Evolutionary conservation across 2,329 filamentous ascomycete species (phyloP).

Genomic region (Fusarium liriodendri): DNA sequence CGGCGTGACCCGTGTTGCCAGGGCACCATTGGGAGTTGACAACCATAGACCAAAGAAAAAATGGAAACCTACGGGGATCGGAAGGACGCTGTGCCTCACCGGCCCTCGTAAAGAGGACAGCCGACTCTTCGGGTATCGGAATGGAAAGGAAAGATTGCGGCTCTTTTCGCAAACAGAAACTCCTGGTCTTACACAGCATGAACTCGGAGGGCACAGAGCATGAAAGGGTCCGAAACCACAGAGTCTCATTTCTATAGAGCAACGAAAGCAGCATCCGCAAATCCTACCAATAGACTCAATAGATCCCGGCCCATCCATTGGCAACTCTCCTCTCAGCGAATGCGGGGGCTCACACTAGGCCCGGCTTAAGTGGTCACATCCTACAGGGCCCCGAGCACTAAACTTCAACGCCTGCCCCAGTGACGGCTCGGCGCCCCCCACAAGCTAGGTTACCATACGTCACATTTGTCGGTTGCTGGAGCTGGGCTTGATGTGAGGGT

Average conservation of each 20-base stretch:
- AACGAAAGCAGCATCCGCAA: constrained; percentile 10
- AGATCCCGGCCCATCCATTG: constrained; percentile 4
- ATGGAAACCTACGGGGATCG: constrained; percentile 13
- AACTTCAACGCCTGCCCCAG: constrained; percentile 12
- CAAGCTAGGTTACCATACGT: constrained; percentile 24
- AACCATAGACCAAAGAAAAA: constrained; percentile 3
- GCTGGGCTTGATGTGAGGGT: constrained; percentile 9
- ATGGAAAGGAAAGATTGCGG: constrained; percentile 9
- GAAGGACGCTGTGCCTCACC: not conserved
- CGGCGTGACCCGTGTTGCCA: constrained; percentile 23
- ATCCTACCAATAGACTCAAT: not conserved
- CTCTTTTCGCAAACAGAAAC: constrained; percentile 20
- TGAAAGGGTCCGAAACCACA: constrained; percentile 29
- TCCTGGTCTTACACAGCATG: constrained; percentile 1
- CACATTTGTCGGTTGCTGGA: constrained; percentile 15
- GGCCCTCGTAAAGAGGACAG: constrained; percentile 1
- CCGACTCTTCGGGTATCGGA: not conserved
- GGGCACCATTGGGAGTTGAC: constrained; percentile 19
- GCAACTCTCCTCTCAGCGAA: constrained; percentile 9
- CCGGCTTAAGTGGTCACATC: constrained; percentile 27
- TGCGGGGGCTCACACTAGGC: constrained; percentile 34
- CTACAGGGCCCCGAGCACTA: constrained; percentile 15
- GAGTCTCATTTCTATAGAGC: constrained; percentile 30
- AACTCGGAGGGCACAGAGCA: constrained; percentile 6
- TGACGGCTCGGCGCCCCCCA: constrained; percentile 20